Base-by-base conservation (phyloP, 1,284 basidiomycete species). In the Pseudozyma sp. region DNA sequence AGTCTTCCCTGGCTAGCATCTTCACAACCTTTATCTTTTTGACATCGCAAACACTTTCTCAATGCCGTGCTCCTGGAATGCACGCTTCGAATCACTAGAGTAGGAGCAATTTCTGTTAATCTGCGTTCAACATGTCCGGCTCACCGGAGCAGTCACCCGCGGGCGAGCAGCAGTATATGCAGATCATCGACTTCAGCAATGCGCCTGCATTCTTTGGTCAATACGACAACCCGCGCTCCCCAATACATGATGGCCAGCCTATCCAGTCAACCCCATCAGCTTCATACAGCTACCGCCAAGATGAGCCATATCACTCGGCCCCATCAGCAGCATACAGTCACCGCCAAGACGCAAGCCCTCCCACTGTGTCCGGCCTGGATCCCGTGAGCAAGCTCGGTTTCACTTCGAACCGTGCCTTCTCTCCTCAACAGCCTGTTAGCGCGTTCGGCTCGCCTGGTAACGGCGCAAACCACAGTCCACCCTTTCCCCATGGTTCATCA, bases 361-460 rank as follows among this genome's bases (percentile, higher is more conserved):
- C 54, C 10, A 50, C 58, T 13, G 25, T 65, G 0, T 70, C 68
- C 13, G 61, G 62, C 1, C n/a, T 53, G 5, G 68, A 70, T 52
- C 68, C 68, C 5, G 59, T 70, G 53, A 70, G 62, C 51, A 61
- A 64, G 35, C 61, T 70, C 11, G 62, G 61, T 5, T 57, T 64
- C 39, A 40, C 61, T 8, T 64, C 61, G 1, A 53, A 52, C 25
- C 62, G 58, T 40, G 16, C 53, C 18, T 60, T 40, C 9, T 16
- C 45, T 12, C 61, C 40, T 25, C 13, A 36, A 6, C 50, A 59
- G 6, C 31, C 42, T 16, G 40, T 19, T 4, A 25, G 18, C n/a
- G 1, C 25, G 13, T 58, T 35, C 47, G 50, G 58, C 54, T 43
- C 16, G 6, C 8, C 18, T 36, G 36, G 45, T 21, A 25, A 13